Evolutionary conservation across 2,329 filamentous ascomycete species (phyloP), one percentile per base, ranked within the genome.

Genomic region (Venturia carpophila): DNA sequence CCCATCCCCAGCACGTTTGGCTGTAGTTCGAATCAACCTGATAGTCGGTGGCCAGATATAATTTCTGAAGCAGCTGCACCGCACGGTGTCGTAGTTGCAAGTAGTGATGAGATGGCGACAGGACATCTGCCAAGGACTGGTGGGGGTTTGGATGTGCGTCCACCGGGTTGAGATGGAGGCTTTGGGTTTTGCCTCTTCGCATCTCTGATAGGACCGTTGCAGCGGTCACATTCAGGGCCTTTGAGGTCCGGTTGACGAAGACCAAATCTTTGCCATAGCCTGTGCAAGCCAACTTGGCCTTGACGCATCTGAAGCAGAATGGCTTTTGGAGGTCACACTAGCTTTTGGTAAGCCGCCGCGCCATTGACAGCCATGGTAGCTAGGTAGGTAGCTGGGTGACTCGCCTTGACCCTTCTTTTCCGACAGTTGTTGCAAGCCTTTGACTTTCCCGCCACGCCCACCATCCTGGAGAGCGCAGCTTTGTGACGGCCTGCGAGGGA

Each of bases 381-480:
- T 34, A 6, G 30, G 6, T 6, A 6, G 6, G 3, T 34, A 34
- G 30, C n/a, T n/a, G n/a, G n/a, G n/a, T n/a, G n/a, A 34, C 55
- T 39, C 19, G 43, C 60, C 24, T 58, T 56, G 15, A 64, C 52
- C 11, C 63, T 24, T 39, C 63, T 24, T 43, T 34, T 64, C 10
- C 55, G 62, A 34, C 63, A 64, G 45, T 64, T 47, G 19, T 60
- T 30, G 37, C 63, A 64, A 19, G 63, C 63, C 49, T 60, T 56
- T 7, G 63, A 64, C 30, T 64, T 64, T 6, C 63, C 63, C 13
- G 63, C 24, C 10, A 64, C 49, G 17, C 63, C 63, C 3, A 64
- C 63, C 63, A 64, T 64, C 4, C 5, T 62, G 2, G 45, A 47
- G n/a, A 7, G 39, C 9, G 10, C 10, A 42, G 15, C 9, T 11